Percentiles rank a stretch among this genome's conserved stretches.
Conservation (phyloP, 805 yeast species). For the Candida nanaspora region DNA sequence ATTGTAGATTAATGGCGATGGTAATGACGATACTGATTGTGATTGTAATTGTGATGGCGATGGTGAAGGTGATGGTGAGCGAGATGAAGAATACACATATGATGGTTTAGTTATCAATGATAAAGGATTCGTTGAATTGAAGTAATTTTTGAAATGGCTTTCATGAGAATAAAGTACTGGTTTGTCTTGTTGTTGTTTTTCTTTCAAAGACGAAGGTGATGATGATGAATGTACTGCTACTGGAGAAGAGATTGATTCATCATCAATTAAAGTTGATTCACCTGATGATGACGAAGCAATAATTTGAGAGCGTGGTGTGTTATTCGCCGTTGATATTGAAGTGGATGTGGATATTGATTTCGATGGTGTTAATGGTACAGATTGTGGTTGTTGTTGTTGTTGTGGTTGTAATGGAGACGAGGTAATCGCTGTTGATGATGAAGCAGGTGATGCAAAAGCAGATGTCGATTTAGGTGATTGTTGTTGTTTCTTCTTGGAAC, state of each 20-base stretch:
- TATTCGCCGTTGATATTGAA: too few species aligned
- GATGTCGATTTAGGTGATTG: too few species aligned
- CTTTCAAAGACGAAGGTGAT: too few species aligned
- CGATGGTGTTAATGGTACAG: background rate
- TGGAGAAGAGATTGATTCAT: too few species aligned
- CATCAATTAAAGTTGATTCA: too few species aligned
- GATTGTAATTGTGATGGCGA: background rate
- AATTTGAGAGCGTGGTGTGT: background rate
- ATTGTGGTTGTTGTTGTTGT: too few species aligned
- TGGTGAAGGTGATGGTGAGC: background rate
- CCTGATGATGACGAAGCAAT: background rate
- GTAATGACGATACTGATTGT: too few species aligned
- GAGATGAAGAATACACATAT: background rate
- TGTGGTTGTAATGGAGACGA: too few species aligned
- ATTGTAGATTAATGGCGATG: too few species aligned
- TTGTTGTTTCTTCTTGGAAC: conserved; percentile 2
- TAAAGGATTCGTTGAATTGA: background rate
- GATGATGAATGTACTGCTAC: too few species aligned
- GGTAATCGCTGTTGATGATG: too few species aligned
- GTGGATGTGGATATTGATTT: background rate
- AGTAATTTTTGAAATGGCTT: background rate
- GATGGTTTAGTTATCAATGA: background rate
- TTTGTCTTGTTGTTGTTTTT: background rate
- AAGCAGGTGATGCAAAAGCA: too few species aligned
- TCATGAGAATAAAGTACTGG: background rate